A percentile compares a stretch with the other conserved stretches of the same genome.
Conservation (phyloP, 768 basidiomycete species). For the Pisolithus microcarpus region DNA sequence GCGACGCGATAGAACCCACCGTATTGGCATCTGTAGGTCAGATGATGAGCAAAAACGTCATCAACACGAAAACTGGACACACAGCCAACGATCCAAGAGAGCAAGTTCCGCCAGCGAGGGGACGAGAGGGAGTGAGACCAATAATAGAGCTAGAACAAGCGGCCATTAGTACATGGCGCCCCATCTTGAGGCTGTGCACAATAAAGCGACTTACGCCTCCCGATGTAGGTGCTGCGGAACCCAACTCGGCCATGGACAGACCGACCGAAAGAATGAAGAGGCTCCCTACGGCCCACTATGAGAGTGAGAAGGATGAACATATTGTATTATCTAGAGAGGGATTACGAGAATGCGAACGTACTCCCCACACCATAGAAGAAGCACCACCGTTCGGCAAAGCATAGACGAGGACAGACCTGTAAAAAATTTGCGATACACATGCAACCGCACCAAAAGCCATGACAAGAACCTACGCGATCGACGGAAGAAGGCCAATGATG, state of each 20-base stretch:
- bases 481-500: constrained; percentile 61
- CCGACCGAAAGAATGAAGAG: constrained; percentile 34
- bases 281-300: constrained; percentile 33
- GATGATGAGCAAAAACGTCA: neutral
- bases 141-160: constrained; percentile 44
- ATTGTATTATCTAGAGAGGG: neutral
- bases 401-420: constrained; percentile 38
- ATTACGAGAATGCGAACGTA: constrained; percentile 12
- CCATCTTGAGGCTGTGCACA: neutral
- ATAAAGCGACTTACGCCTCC: constrained; percentile 27
- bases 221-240: constrained; percentile 36
- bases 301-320: neutral
- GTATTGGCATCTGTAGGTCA: constrained; percentile 40
- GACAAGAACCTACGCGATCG: constrained; percentile 43
- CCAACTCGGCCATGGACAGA: constrained; percentile 37
- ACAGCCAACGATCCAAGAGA: constrained; percentile 70
- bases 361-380: constrained; percentile 41
- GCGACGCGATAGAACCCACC: constrained; percentile 40
- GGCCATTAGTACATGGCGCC: neutral
- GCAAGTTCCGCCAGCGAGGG: constrained; percentile 48
- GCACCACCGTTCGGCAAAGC: constrained; percentile 48
- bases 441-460: neutral
- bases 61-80: constrained; percentile 10
- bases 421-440: neutral
- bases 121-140: constrained; percentile 59